Percentiles rank a stretch among this genome's conserved stretches.
phyloP scores from a whole-genome alignment of 345 rosid genomes.

The Erodium maritimum region DNA sequence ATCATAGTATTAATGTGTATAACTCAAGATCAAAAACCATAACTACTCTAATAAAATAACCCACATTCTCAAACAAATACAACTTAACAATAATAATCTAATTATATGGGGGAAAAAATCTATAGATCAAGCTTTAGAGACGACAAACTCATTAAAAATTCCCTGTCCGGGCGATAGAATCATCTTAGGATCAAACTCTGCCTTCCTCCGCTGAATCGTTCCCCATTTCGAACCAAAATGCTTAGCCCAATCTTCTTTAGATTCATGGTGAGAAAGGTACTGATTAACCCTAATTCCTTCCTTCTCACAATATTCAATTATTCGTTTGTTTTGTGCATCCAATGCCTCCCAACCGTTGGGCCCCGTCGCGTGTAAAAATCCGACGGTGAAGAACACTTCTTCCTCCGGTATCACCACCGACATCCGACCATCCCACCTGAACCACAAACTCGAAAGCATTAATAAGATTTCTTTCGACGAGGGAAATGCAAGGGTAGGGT shows the following conservation, averaged over 20 bases:
- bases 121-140: too few species aligned
- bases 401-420: slow-evolving; percentile 63
- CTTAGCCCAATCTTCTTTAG: slow-evolving; percentile 46
- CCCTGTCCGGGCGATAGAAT: slow-evolving; percentile 74
- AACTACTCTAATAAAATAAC: too few species aligned
- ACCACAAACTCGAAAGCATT: too few species aligned
- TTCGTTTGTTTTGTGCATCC: slow-evolving; percentile 44
- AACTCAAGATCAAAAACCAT: too few species aligned
- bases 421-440: slow-evolving; percentile 75
- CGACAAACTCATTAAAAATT: slow-evolving; percentile 31
- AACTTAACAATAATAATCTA: too few species aligned
- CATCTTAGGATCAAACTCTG: slow-evolving; percentile 64
- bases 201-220: slow-evolving; percentile 36
- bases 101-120: too few species aligned
- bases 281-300: slow-evolving; percentile 46
- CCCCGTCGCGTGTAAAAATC: slow-evolving; percentile 58
- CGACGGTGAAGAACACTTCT: slow-evolving; percentile 70
- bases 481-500: too few species aligned
- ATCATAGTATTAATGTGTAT: too few species aligned
- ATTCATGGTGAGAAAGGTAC: slow-evolving; percentile 48
- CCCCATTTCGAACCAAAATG: slow-evolving; percentile 83
- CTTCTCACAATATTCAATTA: slow-evolving; percentile 42
- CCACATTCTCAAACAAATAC: too few species aligned
- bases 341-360: slow-evolving; percentile 40
- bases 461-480: too few species aligned